Evolutionary conservation across 2,329 filamentous ascomycete genomes (phyloP).

Genomic region (Hymenoscyphus scutula): DNA sequence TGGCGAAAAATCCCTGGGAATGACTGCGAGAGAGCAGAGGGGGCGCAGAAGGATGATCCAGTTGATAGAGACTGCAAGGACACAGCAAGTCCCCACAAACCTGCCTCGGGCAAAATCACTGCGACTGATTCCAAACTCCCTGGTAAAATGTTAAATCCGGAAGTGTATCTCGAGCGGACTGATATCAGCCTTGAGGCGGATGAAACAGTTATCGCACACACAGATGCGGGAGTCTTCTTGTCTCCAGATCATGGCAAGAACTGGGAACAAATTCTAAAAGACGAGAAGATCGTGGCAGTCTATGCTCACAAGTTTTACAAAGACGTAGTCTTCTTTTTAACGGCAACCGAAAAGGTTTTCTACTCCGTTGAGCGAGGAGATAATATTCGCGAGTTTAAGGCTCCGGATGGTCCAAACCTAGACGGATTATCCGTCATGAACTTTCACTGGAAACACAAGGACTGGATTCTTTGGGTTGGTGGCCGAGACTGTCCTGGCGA

Average conservation of each 20-base stretch:
- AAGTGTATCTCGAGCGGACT: constrained; percentile 76
- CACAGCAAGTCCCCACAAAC: constrained; percentile 41
- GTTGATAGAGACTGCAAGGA: constrained; percentile 77
- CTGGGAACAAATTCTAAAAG: constrained; percentile 71
- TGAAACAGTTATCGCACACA: constrained; percentile 65
- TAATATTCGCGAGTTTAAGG: constrained; percentile 70
- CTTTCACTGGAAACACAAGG: constrained; percentile 82
- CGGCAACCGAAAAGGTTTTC: constrained; percentile 61
- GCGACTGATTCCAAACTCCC: constrained; percentile 62
- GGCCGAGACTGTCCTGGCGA: constrained; percentile 61
- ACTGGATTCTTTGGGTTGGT: constrained; percentile 92
- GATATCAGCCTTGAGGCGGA: constrained; percentile 62
- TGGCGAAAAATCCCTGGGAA: constrained; percentile 90
- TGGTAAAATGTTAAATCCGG: constrained; percentile 51
- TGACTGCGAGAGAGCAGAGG: constrained; percentile 60
- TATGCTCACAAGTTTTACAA: constrained; percentile 78
- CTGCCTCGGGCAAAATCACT: constrained; percentile 65
- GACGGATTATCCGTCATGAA: constrained; percentile 53
- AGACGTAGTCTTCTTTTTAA: constrained; percentile 85
- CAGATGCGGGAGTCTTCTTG: constrained; percentile 56
- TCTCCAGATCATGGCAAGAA: constrained; percentile 85
- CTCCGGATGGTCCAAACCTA: constrained; percentile 53
- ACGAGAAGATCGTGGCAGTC: constrained; percentile 67
- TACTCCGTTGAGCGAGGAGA: constrained; percentile 81
- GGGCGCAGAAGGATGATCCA: constrained; percentile 65